Conservation (phyloP, 2,329 filamentous ascomycete genomes). For the Fusarium buharicum region DNA sequence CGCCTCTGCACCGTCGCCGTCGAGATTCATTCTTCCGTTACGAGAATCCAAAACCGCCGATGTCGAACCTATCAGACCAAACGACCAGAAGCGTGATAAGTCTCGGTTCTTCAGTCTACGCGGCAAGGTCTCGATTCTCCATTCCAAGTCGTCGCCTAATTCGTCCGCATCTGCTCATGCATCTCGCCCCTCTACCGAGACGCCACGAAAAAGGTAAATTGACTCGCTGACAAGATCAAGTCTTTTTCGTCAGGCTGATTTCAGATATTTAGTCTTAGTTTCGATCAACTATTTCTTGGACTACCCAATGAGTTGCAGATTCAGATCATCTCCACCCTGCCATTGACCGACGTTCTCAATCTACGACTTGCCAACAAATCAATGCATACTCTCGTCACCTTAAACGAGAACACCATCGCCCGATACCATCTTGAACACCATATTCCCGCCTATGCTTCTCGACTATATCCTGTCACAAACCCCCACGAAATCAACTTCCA, state of each 20-base stretch:
- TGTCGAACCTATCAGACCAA: constrained; percentile 44
- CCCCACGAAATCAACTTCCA: constrained; percentile 64
- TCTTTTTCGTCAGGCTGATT: constrained; percentile 6
- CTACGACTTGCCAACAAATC: constrained; percentile 67
- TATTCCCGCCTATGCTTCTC: constrained; percentile 68
- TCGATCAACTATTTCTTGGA: constrained; percentile 67
- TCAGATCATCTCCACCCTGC: constrained; percentile 69
- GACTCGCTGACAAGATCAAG: not conserved
- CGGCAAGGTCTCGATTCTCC: constrained; percentile 52
- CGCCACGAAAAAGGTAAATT: constrained; percentile 50
- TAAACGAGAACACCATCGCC: constrained; percentile 70
- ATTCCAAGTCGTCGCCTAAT: constrained; percentile 48
- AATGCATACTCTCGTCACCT: constrained; percentile 68
- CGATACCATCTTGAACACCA: constrained; percentile 69
- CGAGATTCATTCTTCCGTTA: constrained; percentile 63
- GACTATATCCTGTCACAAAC: constrained; percentile 66
- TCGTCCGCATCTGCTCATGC: constrained; percentile 18
- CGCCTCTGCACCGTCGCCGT: constrained; percentile 44
- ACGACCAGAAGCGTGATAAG: constrained; percentile 56
- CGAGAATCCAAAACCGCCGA: constrained; percentile 53
- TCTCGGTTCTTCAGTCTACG: constrained; percentile 56
- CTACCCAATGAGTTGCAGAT: constrained; percentile 72
- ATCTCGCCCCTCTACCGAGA: constrained; percentile 43
- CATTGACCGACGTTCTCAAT: constrained; percentile 69
- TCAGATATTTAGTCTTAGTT: constrained; percentile 46